A percentile compares a stretch with the other conserved stretches of the same genome.
Evolutionary conservation across 2,329 filamentous ascomycete species (phyloP).

Genomic region (Verticillium alfalfae): DNA sequence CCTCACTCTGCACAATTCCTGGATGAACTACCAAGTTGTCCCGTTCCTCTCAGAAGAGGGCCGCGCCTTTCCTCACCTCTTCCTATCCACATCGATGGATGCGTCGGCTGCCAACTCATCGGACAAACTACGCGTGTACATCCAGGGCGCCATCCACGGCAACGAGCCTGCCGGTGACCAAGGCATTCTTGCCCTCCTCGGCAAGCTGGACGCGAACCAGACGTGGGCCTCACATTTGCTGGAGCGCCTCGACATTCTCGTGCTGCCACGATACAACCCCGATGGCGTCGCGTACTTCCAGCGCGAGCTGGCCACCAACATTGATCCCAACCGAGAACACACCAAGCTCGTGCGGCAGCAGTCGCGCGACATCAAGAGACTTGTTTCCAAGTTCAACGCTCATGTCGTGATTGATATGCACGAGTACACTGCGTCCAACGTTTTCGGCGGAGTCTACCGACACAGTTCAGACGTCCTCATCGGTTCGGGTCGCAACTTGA

Average conservation of each 20-base stretch:
- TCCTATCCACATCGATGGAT: constrained; percentile 2
- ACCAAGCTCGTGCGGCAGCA: constrained; percentile 18
- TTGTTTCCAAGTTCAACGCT: constrained; percentile 15
- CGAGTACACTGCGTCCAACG: constrained; percentile 14
- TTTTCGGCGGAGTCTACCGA: constrained; percentile 15
- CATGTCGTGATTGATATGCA: constrained; percentile 18
- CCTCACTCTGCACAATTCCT: constrained; percentile 19
- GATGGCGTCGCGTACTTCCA: constrained; percentile 21
- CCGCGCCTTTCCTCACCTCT: constrained; percentile 9
- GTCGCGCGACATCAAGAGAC: constrained; percentile 17
- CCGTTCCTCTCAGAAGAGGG: constrained; percentile 21
- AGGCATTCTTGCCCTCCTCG: constrained; percentile 16
- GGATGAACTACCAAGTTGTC: constrained; percentile 18
- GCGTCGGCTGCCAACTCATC: constrained; percentile 1
- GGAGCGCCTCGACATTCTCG: constrained; percentile 19
- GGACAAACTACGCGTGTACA: constrained; percentile 18
- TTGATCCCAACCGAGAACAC: constrained; percentile 21
- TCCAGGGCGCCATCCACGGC: constrained; percentile 21
- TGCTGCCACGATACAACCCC: constrained; percentile 21
- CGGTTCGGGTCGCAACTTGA: constrained; percentile 19
- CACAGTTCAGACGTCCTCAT: constrained; percentile 19
- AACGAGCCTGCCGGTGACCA: constrained; percentile 21
- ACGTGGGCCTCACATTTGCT: constrained; percentile 17
- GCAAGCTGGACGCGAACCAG: constrained; percentile 19
- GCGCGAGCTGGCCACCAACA: constrained; percentile 16